Percentiles rank a stretch among this genome's conserved stretches.
These are phyloP conservation scores for Blastocystis sp. DNA, from an alignment of 352 stramenopile genomes.

Conservation along the genomic window DNA sequence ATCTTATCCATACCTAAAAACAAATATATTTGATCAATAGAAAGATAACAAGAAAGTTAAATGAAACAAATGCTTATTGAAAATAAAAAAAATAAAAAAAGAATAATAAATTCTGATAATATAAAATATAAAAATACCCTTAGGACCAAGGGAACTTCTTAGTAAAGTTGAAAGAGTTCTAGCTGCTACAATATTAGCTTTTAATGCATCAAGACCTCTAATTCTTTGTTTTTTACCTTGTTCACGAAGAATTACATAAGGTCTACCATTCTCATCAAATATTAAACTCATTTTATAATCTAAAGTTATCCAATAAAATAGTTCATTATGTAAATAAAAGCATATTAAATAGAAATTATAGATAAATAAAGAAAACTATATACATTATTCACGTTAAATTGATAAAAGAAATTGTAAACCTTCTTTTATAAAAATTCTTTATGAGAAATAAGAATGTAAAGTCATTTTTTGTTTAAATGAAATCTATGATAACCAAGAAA, in stretches of 20 bases:
- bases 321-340: no score
- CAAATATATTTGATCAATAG: constrained; percentile 14
- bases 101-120: not conserved
- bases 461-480: no score
- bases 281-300: constrained; percentile 44
- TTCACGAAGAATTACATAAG: constrained; percentile 98
- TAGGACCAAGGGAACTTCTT: constrained; percentile 84
- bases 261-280: constrained; percentile 90
- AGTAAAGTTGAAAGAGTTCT: constrained; percentile 83
- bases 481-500: no score
- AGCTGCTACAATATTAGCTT: constrained; percentile 94
- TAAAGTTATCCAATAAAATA: no score
- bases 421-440: no score
- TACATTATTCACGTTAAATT: no score
- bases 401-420: no score
- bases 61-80: not conserved
- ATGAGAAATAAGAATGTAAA: no score
- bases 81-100: not conserved
- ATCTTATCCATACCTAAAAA: constrained; percentile 91
- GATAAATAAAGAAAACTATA: no score
- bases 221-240: constrained; percentile 89
- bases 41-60: constrained; percentile 18
- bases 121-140: constrained; percentile 45
- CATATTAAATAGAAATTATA: no score
- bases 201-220: constrained; percentile 77